phyloP scores from a whole-genome alignment of 768 basidiomycete genomes.

The Xerocomellus dryophilus region DNA sequence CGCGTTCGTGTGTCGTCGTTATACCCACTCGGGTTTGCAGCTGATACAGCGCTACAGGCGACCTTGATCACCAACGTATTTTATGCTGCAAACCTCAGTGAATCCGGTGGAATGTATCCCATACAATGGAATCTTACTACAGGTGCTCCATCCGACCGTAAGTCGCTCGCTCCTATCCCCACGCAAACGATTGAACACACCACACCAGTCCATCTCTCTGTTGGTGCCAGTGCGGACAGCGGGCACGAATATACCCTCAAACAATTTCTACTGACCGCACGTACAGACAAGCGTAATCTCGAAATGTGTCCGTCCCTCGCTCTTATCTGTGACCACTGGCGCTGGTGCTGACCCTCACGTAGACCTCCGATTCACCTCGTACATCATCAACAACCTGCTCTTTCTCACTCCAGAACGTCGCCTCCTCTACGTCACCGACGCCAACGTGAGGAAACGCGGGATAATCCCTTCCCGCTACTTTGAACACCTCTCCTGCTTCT shows the following conservation, averaged over 20 bases:
- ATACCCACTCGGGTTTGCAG: not conserved
- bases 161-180: constrained; percentile 16
- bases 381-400: constrained; percentile 54
- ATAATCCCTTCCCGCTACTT: constrained; percentile 44
- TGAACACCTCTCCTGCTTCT: constrained; percentile 76
- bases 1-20: constrained; percentile 38
- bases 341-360: not conserved
- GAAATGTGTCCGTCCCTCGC: constrained; percentile 57
- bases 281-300: constrained; percentile 55
- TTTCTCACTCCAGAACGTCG: constrained; percentile 16
- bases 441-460: constrained; percentile 18
- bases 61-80: constrained; percentile 48
- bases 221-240: constrained; percentile 67
- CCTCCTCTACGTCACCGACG: constrained; percentile 61
- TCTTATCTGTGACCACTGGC: constrained; percentile 25
- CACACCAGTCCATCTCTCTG: constrained; percentile 41
- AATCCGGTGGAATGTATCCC: constrained; percentile 62
- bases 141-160: constrained; percentile 47
- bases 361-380: constrained; percentile 62
- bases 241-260: constrained; percentile 77
- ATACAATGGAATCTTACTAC: constrained; percentile 49
- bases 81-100: constrained; percentile 41
- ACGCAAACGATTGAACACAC: not conserved
- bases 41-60: constrained; percentile 35
- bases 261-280: constrained; percentile 62